phyloP scores from a whole-genome alignment of 1,139 yeast species.

The Magnusiomyces paraingens region DNA sequence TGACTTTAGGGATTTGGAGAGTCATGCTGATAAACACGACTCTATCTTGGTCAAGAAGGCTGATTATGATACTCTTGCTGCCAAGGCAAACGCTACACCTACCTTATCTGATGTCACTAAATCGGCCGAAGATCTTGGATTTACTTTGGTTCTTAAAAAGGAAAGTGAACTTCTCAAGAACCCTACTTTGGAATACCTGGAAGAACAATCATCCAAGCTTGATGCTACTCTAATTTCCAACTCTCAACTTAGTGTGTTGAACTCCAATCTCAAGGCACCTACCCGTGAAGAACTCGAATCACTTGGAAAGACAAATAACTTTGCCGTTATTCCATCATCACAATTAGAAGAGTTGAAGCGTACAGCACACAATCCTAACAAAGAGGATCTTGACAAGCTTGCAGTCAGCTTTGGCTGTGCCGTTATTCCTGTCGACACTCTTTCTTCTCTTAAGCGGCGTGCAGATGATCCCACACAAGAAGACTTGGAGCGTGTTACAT shows the following conservation, averaged over 20 bases:
- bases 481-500: constrained; percentile 7
- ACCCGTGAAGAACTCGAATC: constrained; percentile 26
- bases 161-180: constrained; percentile 30
- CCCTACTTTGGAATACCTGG: constrained; percentile 30
- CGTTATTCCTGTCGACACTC: constrained; percentile 40
- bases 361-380: constrained; percentile 22
- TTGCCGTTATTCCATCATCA: constrained; percentile 14
- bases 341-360: constrained; percentile 12
- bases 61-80: constrained; percentile 15
- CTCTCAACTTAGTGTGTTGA: constrained; percentile 22
- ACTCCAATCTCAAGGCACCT: constrained; percentile 26
- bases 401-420: constrained; percentile 45
- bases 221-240: constrained; percentile 32
- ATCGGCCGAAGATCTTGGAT: constrained; percentile 34
- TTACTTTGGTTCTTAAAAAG: constrained; percentile 12
- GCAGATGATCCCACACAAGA: constrained; percentile 14
- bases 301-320: constrained; percentile 26
- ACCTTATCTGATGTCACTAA: constrained; percentile 14
- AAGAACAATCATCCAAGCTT: constrained; percentile 20
- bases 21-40: constrained; percentile 10
- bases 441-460: constrained; percentile 12
- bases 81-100: constrained; percentile 15
- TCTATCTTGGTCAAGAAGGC: constrained; percentile 18
- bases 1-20: constrained; percentile 22
- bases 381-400: constrained; percentile 39